Base-by-base conservation (phyloP, 2,329 filamentous ascomycete genomes). In the Colletotrichum sp. region DNA sequence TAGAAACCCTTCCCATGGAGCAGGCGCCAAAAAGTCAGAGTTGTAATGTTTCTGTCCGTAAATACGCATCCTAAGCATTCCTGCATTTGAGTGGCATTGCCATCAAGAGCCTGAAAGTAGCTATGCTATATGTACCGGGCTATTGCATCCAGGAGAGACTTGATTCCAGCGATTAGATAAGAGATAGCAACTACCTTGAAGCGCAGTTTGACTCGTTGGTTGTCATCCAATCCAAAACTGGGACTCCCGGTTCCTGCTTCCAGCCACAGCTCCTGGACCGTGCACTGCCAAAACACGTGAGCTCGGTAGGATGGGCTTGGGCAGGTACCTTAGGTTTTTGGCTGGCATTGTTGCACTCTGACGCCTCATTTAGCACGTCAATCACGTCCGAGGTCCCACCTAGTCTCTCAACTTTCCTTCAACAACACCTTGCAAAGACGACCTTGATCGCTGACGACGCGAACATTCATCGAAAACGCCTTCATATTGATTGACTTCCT, bases 201-300 rank as follows among this genome's bases (percentile, higher is more conserved):
- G 18, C n/a, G 18, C n/a, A 21, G 6, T 21, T 44, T 28, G 26
- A 59, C 44, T 49, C n/a, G n/a, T 13, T 49, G 44, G n/a, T 49
- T 49, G 44, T 59, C 55, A 59, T 59, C 55, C 55, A 24, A 28
- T 26, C 21, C 55, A 59, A 49, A 49, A 49, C 44, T 49, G 44
- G 44, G 44, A 21, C 44, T 49, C 10, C 44, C 28, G 18, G 24
- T 28, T 59, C 16, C 55, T 13, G 55, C 55, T 59, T 24, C 55
- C 30, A 68, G 44, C 62, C 26, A 65, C 60, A 36, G 9, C 26
- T 6, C 18, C 18, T 28, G 52, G 70, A 21, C 67, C 59, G 71
- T 71, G 72, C 68, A n/a, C 3, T 2, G 36, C 18, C 8, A 49
- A 26, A 36, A 63, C 72, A 75, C 72, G 72, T 75, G 72, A 75